Conservation (phyloP, 257 asterid species). For the Lycium ferocissimum region DNA sequence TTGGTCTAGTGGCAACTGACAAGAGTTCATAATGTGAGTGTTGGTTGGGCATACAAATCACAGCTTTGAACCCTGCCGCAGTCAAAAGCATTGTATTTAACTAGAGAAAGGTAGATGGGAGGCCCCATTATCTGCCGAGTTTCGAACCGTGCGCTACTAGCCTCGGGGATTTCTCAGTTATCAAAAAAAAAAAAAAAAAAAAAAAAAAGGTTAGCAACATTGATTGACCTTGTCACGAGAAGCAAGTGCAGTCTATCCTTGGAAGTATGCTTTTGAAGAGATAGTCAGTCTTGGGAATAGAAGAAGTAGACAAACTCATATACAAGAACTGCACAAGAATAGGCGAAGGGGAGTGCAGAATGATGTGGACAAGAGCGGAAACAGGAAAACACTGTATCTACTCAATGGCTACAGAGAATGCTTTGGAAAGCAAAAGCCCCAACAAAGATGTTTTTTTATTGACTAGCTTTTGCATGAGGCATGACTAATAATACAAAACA, state of each 20-base stretch:
- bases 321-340: conserved; percentile 14
- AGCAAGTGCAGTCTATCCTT: neutral
- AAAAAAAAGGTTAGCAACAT: no score
- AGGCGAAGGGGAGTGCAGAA: neutral
- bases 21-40: no score
- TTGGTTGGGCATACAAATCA: no score
- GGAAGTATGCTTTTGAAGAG: neutral
- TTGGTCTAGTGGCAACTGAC: no score
- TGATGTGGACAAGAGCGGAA: conserved; percentile 16
- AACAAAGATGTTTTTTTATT: neutral
- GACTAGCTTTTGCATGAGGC: neutral
- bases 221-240: neutral
- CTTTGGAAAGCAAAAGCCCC: neutral
- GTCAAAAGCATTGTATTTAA: no score
- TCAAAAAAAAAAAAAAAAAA: no score
- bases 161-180: no score
- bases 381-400: neutral
- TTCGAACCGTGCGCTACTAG: no score
- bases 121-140: no score
- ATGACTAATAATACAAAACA: neutral
- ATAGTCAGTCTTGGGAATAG: neutral
- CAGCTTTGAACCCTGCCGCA: no score
- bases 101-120: no score
- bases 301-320: neutral
- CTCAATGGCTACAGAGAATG: neutral